Base-by-base conservation (phyloP, 1,284 basidiomycete genomes). In the Sporisorium exsertum region DNA sequence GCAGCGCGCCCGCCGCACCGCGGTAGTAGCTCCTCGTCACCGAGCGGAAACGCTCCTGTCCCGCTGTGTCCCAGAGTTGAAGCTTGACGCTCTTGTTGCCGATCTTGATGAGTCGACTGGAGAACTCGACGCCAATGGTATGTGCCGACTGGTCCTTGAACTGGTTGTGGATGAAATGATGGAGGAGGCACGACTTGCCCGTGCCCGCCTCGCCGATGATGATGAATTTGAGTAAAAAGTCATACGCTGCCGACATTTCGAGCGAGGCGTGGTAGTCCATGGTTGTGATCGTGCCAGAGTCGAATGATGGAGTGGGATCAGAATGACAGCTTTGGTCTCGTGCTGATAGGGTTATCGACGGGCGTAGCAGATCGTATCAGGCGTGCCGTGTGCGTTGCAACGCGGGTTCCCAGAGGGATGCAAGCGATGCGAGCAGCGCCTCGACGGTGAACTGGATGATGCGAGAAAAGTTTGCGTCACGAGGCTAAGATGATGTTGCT, bases 161-260 rank as follows among this genome's bases (percentile, higher is more conserved):
- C 58, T 91, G 90, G 85, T 96, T 95, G 86, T 97, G 93, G 68
- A 94, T 94, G 86, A 97, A 97, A 77, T 97, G 94, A 86, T 97
- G 94, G 56, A 98, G 88, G 43, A 98, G 87, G 86, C 95, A 98
- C 22, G 94, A 95, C 88, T 99, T 99, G 51, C 96, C 96, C 4
- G 94, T 94, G 70, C 94, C 95, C 15, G 95, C 93, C 88, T 97
- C 95, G 77, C 95, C 95, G 81, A 98, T 94, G 79, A 98, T 91
- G 84, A 98, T 97, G 87, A 94, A 94, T 88, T 97, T 98, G 91
- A 97, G 93, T 76, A 98, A 89, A 86, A 96, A 97, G 88, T 97
- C 95, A 52, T 77, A 77, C 5, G 74, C 74, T 26, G 70, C 74
- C 46, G 74, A 77, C 74, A 77, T 77, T 51, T 77, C 70, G 2